phyloP scores from a whole-genome alignment of 2,329 filamentous ascomycete genomes.

The Byssothecium circinans region DNA sequence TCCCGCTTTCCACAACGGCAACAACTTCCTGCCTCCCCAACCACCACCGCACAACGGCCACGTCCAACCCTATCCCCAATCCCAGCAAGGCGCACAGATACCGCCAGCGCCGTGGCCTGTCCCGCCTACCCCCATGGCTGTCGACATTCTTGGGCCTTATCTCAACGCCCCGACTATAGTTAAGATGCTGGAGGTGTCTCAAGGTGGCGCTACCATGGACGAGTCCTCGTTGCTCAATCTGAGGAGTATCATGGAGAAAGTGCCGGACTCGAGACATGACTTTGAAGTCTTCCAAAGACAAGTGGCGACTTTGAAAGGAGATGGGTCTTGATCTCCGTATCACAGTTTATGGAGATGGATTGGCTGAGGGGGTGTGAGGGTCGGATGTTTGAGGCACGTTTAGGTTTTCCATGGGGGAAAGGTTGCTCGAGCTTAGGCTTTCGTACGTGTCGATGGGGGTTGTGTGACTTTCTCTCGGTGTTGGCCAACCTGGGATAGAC shows the following conservation, averaged over 20 bases:
- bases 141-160: conserved; percentile 48
- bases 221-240: conserved; percentile 72
- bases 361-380: no score
- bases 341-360: no score
- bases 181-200: conserved; percentile 36
- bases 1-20: conserved; percentile 26
- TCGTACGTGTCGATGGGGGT: no score
- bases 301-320: conserved; percentile 14
- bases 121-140: conserved; percentile 40
- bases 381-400: no score
- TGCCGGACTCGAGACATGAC: conserved; percentile 67
- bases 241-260: conserved; percentile 65
- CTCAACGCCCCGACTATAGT: conserved; percentile 47
- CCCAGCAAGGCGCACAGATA: conserved; percentile 4
- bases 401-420: no score
- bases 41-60: conserved; percentile 5
- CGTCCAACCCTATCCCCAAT: neutral
- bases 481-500: no score
- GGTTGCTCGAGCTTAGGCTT: no score
- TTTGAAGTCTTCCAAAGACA: conserved; percentile 33
- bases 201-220: conserved; percentile 35
- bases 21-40: conserved; percentile 7
- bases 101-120: conserved; percentile 19
- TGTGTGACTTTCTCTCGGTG: no score
- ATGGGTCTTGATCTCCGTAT: no score